phyloP scores from a whole-genome alignment of 768 basidiomycete genomes.

The Calocera cornea region DNA sequence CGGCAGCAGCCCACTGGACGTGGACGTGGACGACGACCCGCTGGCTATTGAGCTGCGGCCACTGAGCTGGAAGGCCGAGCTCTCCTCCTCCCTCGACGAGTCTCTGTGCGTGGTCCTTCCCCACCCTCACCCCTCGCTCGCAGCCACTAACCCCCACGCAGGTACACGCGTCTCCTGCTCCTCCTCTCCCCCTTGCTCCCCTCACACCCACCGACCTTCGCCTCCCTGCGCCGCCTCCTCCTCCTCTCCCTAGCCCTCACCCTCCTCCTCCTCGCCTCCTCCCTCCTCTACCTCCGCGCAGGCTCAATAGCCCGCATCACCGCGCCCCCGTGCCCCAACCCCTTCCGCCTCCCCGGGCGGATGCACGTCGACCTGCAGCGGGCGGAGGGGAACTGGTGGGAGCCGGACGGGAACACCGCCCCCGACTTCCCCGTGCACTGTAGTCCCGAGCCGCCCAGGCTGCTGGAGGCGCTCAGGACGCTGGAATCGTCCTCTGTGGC shows the following conservation, averaged over 20 bases:
- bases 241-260: neutral
- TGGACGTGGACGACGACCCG: neutral
- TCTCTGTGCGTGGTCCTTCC: slow-evolving; percentile 3
- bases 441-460: neutral
- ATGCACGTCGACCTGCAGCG: neutral
- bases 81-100: neutral
- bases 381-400: neutral
- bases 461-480: neutral
- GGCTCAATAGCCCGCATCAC: neutral
- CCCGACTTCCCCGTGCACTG: neutral
- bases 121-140: neutral
- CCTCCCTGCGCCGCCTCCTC: neutral
- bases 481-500: too few species aligned
- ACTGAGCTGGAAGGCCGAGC: neutral
- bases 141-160: neutral
- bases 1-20: neutral
- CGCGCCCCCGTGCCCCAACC: neutral
- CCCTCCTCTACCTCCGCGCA: neutral
- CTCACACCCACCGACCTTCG: neutral
- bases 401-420: neutral
- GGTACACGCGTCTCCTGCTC: neutral
- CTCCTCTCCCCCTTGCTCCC: neutral
- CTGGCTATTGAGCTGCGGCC: neutral
- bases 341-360: neutral
- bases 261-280: neutral